A percentile compares a stretch with the other conserved stretches of the same genome.
Evolutionary conservation across 768 basidiomycete genomes (phyloP).

Genomic region (Boletus rufocinnamomeus): DNA sequence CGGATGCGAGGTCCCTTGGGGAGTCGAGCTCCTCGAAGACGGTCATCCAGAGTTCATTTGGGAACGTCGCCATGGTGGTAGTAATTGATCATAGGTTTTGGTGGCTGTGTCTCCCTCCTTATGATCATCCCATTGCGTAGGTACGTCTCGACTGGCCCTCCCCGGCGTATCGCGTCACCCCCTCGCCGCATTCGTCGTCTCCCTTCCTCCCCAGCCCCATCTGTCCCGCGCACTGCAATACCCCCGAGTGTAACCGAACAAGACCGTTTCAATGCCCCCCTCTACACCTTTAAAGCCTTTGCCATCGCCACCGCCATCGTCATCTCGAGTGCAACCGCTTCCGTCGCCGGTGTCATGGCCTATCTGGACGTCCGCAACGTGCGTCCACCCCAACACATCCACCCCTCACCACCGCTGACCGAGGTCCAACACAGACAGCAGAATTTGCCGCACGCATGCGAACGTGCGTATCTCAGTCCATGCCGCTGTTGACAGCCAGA

Average conservation of each 20-base stretch:
- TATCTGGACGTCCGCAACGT: conserved; percentile 60
- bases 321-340: conserved; percentile 43
- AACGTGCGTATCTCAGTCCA: conserved; percentile 41
- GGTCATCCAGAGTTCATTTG: conserved; percentile 41
- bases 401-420: not conserved
- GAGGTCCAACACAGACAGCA: conserved; percentile 41
- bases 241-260: not conserved
- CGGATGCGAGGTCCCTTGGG: conserved; percentile 32
- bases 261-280: conserved; percentile 47
- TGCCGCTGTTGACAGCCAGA: conserved; percentile 51
- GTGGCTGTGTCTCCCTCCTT: conserved; percentile 4
- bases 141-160: no score
- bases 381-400: not conserved
- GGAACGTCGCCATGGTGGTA: conserved; percentile 28
- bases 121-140: not conserved
- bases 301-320: conserved; percentile 65
- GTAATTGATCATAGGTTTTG: not conserved
- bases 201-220: not conserved
- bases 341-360: conserved; percentile 52
- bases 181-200: not conserved
- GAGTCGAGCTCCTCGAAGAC: conserved; percentile 39
- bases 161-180: not conserved
- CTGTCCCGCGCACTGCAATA: not conserved
- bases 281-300: conserved; percentile 65
- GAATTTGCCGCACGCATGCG: conserved; percentile 66